These are phyloP conservation scores for Penicillium sumatraense DNA, from an alignment of 2,329 filamentous ascomycete genomes.

Conservation along the genomic window DNA sequence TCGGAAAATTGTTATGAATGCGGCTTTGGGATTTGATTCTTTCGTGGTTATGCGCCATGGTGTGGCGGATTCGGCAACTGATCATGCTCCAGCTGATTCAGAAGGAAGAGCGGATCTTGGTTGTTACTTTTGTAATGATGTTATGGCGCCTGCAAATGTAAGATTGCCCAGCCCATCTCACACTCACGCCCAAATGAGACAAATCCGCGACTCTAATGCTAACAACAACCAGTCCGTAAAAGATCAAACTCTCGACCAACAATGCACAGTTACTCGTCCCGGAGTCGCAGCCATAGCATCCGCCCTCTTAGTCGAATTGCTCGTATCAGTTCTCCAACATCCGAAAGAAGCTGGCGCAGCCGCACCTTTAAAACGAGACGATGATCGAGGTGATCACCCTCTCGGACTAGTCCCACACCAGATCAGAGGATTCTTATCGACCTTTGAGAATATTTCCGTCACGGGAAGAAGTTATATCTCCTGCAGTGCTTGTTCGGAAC, in stretches of 20 bases:
- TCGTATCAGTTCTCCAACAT: slow-evolving; percentile 87
- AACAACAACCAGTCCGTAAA: slow-evolving; percentile 74
- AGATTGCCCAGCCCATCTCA: too few relatives aligned
- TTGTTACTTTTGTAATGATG: slow-evolving; percentile 98
- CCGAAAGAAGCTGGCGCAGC: slow-evolving; percentile 58
- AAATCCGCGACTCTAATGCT: slow-evolving; percentile 19
- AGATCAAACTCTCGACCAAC: slow-evolving; percentile 93
- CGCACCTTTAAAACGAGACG: slow-evolving; percentile 35
- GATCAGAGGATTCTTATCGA: slow-evolving; percentile 65
- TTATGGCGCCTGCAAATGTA: slow-evolving; percentile 91
- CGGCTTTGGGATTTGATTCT: slow-evolving; percentile 92
- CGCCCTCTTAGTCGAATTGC: slow-evolving; percentile 83
- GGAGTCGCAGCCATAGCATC: slow-evolving; percentile 93
- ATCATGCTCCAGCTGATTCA: too few relatives aligned
- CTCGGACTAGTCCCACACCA: slow-evolving; percentile 64
- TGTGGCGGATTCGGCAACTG: slow-evolving; percentile 61
- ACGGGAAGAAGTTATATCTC: slow-evolving; percentile 62
- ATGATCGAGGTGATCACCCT: slow-evolving; percentile 49
- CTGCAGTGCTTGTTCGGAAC: slow-evolving; percentile 66
- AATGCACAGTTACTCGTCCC: slow-evolving; percentile 95
- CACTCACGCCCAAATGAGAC: too few relatives aligned
- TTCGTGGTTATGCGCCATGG: slow-evolving; percentile 98
- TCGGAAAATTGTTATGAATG: slow-evolving; percentile 95
- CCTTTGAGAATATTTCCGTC: slow-evolving; percentile 63
- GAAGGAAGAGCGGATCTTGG: slow-evolving; percentile 79